Conservation (phyloP, 495 filamentous ascomycete species). For the Hypoxylon crocopeplum region DNA sequence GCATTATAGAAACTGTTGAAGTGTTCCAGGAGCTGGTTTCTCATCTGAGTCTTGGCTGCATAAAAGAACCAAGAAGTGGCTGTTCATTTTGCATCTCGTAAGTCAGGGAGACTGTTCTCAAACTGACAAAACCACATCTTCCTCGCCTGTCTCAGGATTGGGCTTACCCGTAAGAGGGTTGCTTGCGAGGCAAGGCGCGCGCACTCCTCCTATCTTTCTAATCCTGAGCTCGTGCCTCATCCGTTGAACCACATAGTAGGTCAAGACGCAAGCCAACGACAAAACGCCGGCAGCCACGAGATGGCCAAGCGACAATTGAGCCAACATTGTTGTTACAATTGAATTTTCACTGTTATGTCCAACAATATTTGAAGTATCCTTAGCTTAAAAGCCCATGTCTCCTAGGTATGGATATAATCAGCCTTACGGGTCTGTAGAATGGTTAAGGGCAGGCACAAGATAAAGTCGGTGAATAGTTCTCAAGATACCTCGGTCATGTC, state of each 20-base stretch:
- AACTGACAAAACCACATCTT: neutral
- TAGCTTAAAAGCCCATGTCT: neutral
- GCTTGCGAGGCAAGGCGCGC: constrained; percentile 19
- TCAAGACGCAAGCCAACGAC: constrained; percentile 7
- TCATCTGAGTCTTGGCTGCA: constrained; percentile 34
- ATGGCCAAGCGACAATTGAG: constrained; percentile 16
- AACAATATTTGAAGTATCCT: too few relatives aligned
- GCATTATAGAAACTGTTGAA: constrained; percentile 39
- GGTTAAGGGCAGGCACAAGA: too few relatives aligned
- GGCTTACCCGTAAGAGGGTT: constrained; percentile 32
- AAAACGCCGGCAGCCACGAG: constrained; percentile 1
- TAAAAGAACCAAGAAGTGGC: constrained; percentile 11
- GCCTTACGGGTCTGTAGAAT: too few relatives aligned
- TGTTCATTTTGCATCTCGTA: constrained; percentile 6
- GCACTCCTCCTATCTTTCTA: constrained; percentile 30
- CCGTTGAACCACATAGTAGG: constrained; percentile 22
- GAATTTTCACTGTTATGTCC: neutral
- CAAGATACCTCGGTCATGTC: neutral
- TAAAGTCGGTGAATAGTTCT: neutral
- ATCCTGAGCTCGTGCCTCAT: constrained; percentile 27
- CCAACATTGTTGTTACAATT: constrained; percentile 10
- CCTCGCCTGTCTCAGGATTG: neutral
- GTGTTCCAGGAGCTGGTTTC: constrained; percentile 44
- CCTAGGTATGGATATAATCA: neutral
- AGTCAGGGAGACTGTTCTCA: constrained; percentile 7